phyloP scores from a whole-genome alignment of 2,329 filamentous ascomycete species.

The Pyricularia grisea region DNA sequence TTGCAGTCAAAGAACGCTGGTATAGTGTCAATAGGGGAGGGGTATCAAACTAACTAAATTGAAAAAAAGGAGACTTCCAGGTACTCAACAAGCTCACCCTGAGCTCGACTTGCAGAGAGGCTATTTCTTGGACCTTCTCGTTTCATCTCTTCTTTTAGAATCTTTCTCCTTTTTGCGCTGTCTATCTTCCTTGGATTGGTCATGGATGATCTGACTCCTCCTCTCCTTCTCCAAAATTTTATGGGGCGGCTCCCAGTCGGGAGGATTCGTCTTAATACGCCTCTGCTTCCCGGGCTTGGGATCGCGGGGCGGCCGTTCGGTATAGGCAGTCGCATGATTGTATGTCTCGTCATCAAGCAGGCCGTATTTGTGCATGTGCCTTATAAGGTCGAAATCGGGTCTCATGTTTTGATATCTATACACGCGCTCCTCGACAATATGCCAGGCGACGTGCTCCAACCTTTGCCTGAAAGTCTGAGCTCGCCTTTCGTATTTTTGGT shows the following conservation, averaged over 20 bases:
- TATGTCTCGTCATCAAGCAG: conserved; percentile 19
- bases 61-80: neutral
- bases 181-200: conserved; percentile 5
- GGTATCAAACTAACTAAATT: neutral
- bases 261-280: neutral
- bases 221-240: neutral
- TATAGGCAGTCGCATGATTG: conserved; percentile 3
- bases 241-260: neutral
- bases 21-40: neutral
- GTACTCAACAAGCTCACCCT: neutral
- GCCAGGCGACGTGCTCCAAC: conserved; percentile 39
- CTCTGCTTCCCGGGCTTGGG: neutral
- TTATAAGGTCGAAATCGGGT: conserved; percentile 30
- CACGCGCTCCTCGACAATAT: conserved; percentile 24
- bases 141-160: neutral
- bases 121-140: neutral
- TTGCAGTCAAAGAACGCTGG: no score
- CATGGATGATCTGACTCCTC: neutral
- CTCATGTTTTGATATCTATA: conserved; percentile 16
- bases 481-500: neutral
- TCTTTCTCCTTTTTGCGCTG: neutral
- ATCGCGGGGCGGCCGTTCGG: neutral
- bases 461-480: conserved; percentile 24
- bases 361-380: conserved; percentile 21
- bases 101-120: no score